phyloP scores from a whole-genome alignment of 345 rosid genomes.

The Cardamine chenopodiifolia region DNA sequence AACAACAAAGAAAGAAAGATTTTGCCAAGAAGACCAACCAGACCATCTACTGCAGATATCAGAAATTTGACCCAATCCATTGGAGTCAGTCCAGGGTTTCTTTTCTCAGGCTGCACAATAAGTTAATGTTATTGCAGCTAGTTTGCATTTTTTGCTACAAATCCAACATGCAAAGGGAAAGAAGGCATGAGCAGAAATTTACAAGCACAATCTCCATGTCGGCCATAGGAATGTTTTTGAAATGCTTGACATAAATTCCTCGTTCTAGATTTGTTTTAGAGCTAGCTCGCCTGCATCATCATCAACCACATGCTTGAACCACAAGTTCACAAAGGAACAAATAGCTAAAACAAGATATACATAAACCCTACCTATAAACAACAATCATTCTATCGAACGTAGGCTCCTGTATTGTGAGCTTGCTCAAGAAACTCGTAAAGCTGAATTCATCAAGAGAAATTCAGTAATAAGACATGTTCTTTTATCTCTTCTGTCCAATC shows the following conservation, averaged over 20 bases:
- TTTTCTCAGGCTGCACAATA: conserved; percentile 88
- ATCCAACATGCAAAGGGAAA: conserved; percentile 22
- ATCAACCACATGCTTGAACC: conserved; percentile 28
- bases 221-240: conserved; percentile 98
- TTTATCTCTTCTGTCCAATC: no score
- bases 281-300: conserved; percentile 66
- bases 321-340: conserved; percentile 11
- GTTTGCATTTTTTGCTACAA: background rate
- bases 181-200: conserved; percentile 47
- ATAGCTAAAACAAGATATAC: conserved; percentile 32
- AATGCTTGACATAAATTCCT: conserved; percentile 86
- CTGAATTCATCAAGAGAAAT: conserved; percentile 49
- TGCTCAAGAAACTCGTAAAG: conserved; percentile 61
- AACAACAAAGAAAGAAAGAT: background rate
- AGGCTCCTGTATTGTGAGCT: conserved; percentile 86
- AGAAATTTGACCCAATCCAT: conserved; percentile 98
- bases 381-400: conserved; percentile 95
- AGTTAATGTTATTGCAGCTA: conserved; percentile 9
- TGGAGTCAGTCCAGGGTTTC: conserved; percentile 95
- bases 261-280: conserved; percentile 57
- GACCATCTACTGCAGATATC: conserved; percentile 85
- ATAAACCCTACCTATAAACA: conserved; percentile 70
- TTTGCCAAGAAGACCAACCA: conserved; percentile 59
- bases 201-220: conserved; percentile 99
- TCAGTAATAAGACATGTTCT: no score